Conservation (phyloP, 306 rosid species). For the Arachis hypogaea region DNA sequence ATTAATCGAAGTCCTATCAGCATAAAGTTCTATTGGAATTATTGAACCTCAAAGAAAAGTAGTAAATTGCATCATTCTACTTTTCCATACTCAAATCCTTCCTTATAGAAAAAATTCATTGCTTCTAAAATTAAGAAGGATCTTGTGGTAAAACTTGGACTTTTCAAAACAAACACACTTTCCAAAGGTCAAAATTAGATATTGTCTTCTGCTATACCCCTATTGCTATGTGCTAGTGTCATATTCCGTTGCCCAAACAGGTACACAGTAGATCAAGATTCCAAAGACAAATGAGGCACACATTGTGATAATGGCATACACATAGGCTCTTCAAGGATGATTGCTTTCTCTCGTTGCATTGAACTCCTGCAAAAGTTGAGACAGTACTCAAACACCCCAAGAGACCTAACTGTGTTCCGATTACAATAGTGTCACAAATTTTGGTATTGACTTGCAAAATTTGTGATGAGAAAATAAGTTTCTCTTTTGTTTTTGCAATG, state of each 20-base stretch:
- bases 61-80: too few species aligned
- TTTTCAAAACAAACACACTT: too few species aligned
- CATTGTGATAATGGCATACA: conserved; percentile 40
- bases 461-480: too few species aligned
- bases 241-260: conserved; percentile 57
- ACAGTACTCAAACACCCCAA: conserved; percentile 73
- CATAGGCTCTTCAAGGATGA: conserved; percentile 63
- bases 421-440: conserved; percentile 47
- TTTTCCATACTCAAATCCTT: too few species aligned
- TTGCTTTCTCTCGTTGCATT: conserved; percentile 57
- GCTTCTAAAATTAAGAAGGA: too few species aligned
- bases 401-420: conserved; percentile 59
- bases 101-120: too few species aligned
- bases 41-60: too few species aligned
- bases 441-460: conserved; percentile 49
- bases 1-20: too few species aligned
- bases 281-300: conserved; percentile 42
- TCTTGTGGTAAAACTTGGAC: too few species aligned
- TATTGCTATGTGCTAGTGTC: background rate
- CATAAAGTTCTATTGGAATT: too few species aligned
- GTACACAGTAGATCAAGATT: conserved; percentile 53
- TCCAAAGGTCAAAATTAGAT: too few species aligned
- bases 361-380: conserved; percentile 52
- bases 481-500: background rate
- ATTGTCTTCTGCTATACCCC: too few species aligned